phyloP scores from a whole-genome alignment of 2,329 filamentous ascomycete genomes.

The Setomelanomma holmii region DNA sequence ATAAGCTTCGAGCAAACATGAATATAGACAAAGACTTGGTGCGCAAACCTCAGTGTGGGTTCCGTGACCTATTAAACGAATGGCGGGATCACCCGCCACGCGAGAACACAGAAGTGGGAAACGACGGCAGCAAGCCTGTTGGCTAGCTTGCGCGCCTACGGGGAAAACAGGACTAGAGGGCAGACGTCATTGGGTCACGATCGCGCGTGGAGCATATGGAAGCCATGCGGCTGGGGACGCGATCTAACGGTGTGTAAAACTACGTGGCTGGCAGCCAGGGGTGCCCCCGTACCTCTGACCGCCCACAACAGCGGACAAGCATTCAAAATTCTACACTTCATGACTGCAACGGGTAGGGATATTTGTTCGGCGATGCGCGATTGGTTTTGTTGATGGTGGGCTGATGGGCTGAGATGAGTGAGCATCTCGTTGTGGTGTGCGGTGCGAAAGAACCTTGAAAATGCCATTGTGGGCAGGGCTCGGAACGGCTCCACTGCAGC shows the following conservation, averaged over 20 bases:
- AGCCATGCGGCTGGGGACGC: constrained; percentile 18
- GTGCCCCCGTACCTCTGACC: constrained; percentile 7
- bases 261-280: constrained; percentile 20
- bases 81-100: constrained; percentile 26
- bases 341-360: constrained; percentile 7
- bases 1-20: constrained; percentile 13
- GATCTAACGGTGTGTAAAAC: constrained; percentile 15
- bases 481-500: neutral
- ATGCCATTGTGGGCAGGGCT: neutral
- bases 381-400: constrained; percentile 11
- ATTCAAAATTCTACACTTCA: constrained; percentile 8
- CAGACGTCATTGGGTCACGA: constrained; percentile 26
- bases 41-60: constrained; percentile 24
- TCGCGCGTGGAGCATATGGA: constrained; percentile 12
- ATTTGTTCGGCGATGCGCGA: constrained; percentile 7
- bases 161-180: constrained; percentile 11
- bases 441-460: neutral
- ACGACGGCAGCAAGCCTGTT: constrained; percentile 21
- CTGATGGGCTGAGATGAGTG: constrained; percentile 23
- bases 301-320: constrained; percentile 1
- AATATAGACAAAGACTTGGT: constrained; percentile 15
- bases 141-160: constrained; percentile 20
- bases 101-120: constrained; percentile 9
- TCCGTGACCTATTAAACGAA: constrained; percentile 26
- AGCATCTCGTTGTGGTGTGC: constrained; percentile 13